Evolutionary conservation across 352 stramenopile genomes (phyloP).

Genomic region (Pythium dissimile): DNA sequence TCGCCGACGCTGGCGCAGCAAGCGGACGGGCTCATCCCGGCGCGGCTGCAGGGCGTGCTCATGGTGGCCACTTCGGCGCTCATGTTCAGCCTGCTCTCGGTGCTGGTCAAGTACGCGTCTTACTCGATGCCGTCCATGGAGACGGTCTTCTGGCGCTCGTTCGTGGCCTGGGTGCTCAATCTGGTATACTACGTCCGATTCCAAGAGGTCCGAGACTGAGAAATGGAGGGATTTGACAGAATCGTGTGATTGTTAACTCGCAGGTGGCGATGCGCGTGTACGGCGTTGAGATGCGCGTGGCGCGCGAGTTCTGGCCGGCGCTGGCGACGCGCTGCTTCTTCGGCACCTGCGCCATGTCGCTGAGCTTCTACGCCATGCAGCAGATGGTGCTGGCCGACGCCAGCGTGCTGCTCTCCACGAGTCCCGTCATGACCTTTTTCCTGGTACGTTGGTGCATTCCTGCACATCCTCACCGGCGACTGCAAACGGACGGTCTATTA

Average conservation of each 20-base stretch:
- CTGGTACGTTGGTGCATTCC: conserved; percentile 28
- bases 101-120: conserved; percentile 50
- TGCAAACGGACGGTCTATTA: not conserved
- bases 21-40: conserved; percentile 1
- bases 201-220: no score
- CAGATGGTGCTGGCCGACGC: conserved; percentile 61
- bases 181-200: no score
- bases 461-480: not conserved
- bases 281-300: conserved; percentile 28
- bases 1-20: not conserved
- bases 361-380: conserved; percentile 55
- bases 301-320: conserved; percentile 29
- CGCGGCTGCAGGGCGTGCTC: conserved; percentile 26
- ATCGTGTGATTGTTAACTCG: not conserved
- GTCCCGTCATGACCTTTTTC: conserved; percentile 56
- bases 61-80: conserved; percentile 53
- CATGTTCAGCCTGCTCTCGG: conserved; percentile 55
- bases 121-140: conserved; percentile 56
- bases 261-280: conserved; percentile 28
- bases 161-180: conserved; percentile 51
- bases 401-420: conserved; percentile 61
- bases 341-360: conserved; percentile 40
- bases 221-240: no score
- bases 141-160: conserved; percentile 62
- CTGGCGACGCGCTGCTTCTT: conserved; percentile 40